Conservation (phyloP, 2,329 filamentous ascomycete genomes). For the Thielaviopsis musarum region DNA sequence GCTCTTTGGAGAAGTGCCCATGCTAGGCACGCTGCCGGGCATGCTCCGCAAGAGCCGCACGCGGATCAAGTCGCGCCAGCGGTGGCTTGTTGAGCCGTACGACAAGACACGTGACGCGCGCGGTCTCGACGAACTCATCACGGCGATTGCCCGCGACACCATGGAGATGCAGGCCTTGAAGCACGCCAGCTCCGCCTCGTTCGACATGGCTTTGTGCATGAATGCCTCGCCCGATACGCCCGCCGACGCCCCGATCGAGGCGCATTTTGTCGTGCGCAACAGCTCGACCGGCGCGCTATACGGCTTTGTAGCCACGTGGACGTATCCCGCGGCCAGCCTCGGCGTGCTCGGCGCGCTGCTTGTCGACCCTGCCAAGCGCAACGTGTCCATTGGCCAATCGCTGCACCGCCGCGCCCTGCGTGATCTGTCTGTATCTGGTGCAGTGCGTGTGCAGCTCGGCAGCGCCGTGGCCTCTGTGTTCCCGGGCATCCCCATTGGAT, state of each 20-base stretch:
- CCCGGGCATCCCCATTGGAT: slow-evolving; percentile 73
- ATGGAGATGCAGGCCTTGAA: slow-evolving; percentile 52
- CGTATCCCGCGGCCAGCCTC: slow-evolving; percentile 57
- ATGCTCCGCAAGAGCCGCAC: slow-evolving; percentile 79
- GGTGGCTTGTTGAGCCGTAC: slow-evolving; percentile 87
- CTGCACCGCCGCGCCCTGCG: slow-evolving; percentile 74
- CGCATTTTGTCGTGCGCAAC: slow-evolving; percentile 85
- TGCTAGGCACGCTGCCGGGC: slow-evolving; percentile 45
- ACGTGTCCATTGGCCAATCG: slow-evolving; percentile 78
- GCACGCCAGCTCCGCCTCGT: slow-evolving; percentile 54
- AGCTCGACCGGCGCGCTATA: slow-evolving; percentile 83
- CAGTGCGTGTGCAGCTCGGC: slow-evolving; percentile 70
- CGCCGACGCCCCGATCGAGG: slow-evolving; percentile 42
- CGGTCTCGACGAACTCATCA: slow-evolving; percentile 60
- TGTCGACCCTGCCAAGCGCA: slow-evolving; percentile 72
- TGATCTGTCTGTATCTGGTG: slow-evolving; percentile 47
- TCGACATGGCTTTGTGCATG: slow-evolving; percentile 38
- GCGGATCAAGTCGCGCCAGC: slow-evolving; percentile 72
- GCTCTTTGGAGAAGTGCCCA: slow-evolving; percentile 57
- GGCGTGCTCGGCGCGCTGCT: slow-evolving; percentile 76
- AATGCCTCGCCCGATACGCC: slow-evolving; percentile 23
- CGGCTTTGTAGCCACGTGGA: slow-evolving; percentile 60
- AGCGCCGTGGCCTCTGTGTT: slow-evolving; percentile 34
- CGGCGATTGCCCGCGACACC: slow-evolving; percentile 48
- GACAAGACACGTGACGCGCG: slow-evolving; percentile 60